Percentiles rank a stretch among this genome's conserved stretches.
Evolutionary conservation across 73 alveolate genomes (phyloP).

Genomic region (Paramecium primaurelia): DNA sequence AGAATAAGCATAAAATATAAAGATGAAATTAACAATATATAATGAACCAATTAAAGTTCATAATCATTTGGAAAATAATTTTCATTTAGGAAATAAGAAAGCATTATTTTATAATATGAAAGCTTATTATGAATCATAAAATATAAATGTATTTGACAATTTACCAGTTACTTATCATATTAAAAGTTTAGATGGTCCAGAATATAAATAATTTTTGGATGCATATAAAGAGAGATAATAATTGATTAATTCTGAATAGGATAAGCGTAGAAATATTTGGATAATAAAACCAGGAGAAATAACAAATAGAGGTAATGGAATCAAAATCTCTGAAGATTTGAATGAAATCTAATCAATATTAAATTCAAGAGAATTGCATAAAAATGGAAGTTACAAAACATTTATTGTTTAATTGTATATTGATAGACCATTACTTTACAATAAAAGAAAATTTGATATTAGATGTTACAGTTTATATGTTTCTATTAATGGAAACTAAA

Average conservation of each 20-base stretch:
- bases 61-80: conserved; percentile 78
- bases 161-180: conserved; percentile 86
- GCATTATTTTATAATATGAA: conserved; percentile 87
- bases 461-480: conserved; percentile 85
- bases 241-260: conserved; percentile 23
- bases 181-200: conserved; percentile 61
- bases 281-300: conserved; percentile 70
- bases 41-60: conserved; percentile 47
- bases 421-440: conserved; percentile 91
- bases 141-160: conserved; percentile 68
- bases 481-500: conserved; percentile 78
- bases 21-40: background rate
- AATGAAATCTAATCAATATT: conserved; percentile 62
- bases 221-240: conserved; percentile 3
- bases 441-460: conserved; percentile 95
- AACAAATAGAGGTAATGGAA: conserved; percentile 91
- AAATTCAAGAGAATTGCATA: conserved; percentile 45
- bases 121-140: conserved; percentile 69
- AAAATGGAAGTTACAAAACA: conserved; percentile 72
- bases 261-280: conserved; percentile 55
- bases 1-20: conserved; percentile 7
- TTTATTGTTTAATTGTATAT: conserved; percentile 91
- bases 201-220: conserved; percentile 43
- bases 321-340: conserved; percentile 71
- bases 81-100: conserved; percentile 79